Conservation (phyloP, 768 basidiomycete genomes). For the Russula griseocarnosa region DNA sequence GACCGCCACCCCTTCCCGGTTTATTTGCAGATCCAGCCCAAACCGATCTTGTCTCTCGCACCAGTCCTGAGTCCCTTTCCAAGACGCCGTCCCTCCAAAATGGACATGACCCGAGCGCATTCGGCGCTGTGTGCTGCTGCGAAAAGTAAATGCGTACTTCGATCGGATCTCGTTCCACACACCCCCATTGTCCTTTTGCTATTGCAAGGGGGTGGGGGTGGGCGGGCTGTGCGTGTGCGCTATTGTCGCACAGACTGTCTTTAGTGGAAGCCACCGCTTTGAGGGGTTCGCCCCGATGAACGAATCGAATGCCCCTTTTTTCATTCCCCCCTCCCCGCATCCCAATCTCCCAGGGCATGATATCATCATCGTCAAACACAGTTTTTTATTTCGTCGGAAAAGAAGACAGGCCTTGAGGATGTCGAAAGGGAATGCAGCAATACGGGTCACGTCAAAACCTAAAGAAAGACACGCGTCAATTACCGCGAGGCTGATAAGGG, state of each 20-base stretch:
- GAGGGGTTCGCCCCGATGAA: not conserved
- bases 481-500: slow-evolving; percentile 22
- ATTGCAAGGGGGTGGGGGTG: not conserved
- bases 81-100: slow-evolving; percentile 24
- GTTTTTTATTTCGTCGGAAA: slow-evolving; percentile 1
- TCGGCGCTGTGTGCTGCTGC: slow-evolving; percentile 9
- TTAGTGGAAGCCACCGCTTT: not conserved
- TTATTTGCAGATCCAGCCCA: slow-evolving; percentile 14
- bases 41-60: slow-evolving; percentile 15
- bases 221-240: slow-evolving; percentile 9
- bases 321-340: not conserved
- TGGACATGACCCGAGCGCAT: slow-evolving; percentile 23
- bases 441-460: slow-evolving; percentile 19
- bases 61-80: slow-evolving; percentile 9
- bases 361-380: slow-evolving; percentile 23
- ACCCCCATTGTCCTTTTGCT: too few relatives aligned
- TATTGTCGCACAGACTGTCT: not conserved
- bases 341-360: slow-evolving; percentile 11
- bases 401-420: slow-evolving; percentile 21
- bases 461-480: slow-evolving; percentile 20
- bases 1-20: slow-evolving; percentile 11
- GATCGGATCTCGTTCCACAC: slow-evolving; percentile 17
- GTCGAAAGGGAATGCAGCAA: slow-evolving; percentile 4
- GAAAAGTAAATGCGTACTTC: slow-evolving; percentile 1
- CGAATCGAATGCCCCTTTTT: not conserved